Conservation (phyloP, 495 filamentous ascomycete species). For the Aspergillus sparsus region DNA sequence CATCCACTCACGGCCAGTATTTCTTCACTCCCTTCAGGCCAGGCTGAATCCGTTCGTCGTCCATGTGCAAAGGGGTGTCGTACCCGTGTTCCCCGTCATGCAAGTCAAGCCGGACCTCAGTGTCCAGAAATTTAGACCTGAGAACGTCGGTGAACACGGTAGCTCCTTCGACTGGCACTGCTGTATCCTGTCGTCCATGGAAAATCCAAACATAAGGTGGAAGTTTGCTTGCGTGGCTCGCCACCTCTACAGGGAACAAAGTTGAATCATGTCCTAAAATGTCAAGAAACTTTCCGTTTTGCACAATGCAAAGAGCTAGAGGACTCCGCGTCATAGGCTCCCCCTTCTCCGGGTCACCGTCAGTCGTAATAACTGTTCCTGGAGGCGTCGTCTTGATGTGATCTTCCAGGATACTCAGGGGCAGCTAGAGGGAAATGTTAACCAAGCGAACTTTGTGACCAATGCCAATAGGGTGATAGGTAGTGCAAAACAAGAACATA, state of each 20-base stretch:
- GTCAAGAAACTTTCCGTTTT: slow-evolving; percentile 26
- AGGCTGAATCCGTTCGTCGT: background rate
- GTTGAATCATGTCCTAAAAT: slow-evolving; percentile 15
- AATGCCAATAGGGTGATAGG: too few species aligned
- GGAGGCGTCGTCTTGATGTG: slow-evolving; percentile 13
- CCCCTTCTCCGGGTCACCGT: background rate
- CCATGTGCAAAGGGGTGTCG: background rate
- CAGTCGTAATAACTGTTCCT: background rate
- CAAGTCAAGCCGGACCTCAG: background rate
- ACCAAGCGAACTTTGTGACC: background rate
- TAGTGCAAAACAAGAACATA: background rate
- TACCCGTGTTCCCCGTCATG: background rate
- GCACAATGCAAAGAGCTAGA: slow-evolving; percentile 20
- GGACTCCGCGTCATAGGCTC: background rate
- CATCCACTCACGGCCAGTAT: background rate
- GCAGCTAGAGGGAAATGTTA: slow-evolving; percentile 4
- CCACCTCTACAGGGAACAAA: slow-evolving; percentile 19
- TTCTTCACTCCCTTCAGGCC: background rate
- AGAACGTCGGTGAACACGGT: slow-evolving; percentile 5
- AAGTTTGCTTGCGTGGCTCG: background rate
- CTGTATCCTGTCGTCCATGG: slow-evolving; percentile 27
- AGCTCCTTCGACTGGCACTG: slow-evolving; percentile 19
- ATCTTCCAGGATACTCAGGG: slow-evolving; percentile 17
- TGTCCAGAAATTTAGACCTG: background rate
- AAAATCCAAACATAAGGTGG: slow-evolving; percentile 23